Evolutionary conservation across 345 rosid species (phyloP), one percentile per base, ranked within the genome.

Genomic region (Populus euphratica): DNA sequence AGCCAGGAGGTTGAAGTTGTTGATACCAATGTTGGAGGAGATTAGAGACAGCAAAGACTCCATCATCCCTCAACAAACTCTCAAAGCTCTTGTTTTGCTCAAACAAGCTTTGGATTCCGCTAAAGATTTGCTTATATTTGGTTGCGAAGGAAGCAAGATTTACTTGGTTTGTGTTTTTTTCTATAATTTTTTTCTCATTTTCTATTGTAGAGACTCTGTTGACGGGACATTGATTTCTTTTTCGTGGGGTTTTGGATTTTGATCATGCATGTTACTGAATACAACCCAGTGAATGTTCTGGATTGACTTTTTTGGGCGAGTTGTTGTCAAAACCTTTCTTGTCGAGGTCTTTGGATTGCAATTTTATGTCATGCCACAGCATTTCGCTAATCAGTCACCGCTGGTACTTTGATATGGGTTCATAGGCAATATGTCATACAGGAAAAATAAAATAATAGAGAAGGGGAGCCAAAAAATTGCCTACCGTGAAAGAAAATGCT

Each of bases 71-170:
- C 87, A 84, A n/a, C 91, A 83, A 68, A 83, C 91, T 50, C 21
- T 82, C 43, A 63, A 35, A 68, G 86, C 83, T 76, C 83, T 93
- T 76, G 74, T 82, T 27, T 83, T 83, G 29, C 78, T 93, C 76
- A 83, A 87, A 78, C 88, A 81, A 9, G 86, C 93, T 33, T 76
- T 93, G 76, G 47, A 38, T 69, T 87, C 87, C 0, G 91, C 94
- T 1, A 89, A 84, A 79, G 94, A 89, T 76, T 77, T 89, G 84
- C 96, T 93, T 79, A 83, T 83, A 81, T 90, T 90, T 70, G 96
- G 97, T 67, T 77, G 93, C 80, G 88, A 91, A 79, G 97, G 94
- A 79, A 93, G 98, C 90, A 93, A 92, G 89, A 90, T 96, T 86
- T 93, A 92, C 84, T 69, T 93, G 97, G 99, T 96, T 80, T 79